Evolutionary conservation across 163 green algal species (phyloP).

Genomic region (Scenedesmus sp.): DNA sequence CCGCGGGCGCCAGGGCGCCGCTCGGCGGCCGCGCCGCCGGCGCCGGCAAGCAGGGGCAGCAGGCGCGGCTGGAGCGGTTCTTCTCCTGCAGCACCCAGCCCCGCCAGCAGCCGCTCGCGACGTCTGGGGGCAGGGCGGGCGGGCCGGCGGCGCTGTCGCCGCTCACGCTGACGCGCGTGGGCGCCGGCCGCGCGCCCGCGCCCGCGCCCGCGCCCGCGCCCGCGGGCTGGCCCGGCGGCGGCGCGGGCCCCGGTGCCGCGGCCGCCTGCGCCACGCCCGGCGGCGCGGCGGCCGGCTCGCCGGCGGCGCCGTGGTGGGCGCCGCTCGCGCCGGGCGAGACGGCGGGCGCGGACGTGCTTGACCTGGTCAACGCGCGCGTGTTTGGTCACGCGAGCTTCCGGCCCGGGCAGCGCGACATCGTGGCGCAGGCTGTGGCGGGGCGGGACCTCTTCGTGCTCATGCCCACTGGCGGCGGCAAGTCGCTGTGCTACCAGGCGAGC

Average conservation of each 20-base stretch:
- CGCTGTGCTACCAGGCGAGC: slow-evolving; percentile 82
- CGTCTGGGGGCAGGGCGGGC: no score
- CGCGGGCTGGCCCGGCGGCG: no score
- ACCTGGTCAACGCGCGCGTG: slow-evolving; percentile 38
- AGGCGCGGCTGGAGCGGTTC: not conserved
- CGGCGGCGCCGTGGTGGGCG: not conserved
- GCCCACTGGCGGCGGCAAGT: slow-evolving; percentile 88
- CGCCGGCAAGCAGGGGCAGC: not conserved
- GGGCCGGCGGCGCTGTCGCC: not conserved
- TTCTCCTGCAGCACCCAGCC: slow-evolving; percentile 10
- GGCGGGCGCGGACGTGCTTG: not conserved
- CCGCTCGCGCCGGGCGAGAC: not conserved
- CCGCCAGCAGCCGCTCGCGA: not conserved
- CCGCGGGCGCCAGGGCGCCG: not conserved
- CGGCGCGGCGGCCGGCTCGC: not conserved
- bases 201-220: no score
- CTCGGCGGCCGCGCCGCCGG: not conserved
- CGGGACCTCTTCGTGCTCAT: slow-evolving; percentile 87
- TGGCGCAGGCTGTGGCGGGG: slow-evolving; percentile 73
- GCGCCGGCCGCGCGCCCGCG: not conserved
- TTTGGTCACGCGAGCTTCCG: slow-evolving; percentile 57
- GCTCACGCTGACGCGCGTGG: not conserved
- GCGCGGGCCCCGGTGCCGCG: not conserved
- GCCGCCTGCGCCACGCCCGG: not conserved
- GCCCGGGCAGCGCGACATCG: slow-evolving; percentile 53